phyloP scores from a whole-genome alignment of 140 eudicot species.

The Stevia rebaudiana region DNA sequence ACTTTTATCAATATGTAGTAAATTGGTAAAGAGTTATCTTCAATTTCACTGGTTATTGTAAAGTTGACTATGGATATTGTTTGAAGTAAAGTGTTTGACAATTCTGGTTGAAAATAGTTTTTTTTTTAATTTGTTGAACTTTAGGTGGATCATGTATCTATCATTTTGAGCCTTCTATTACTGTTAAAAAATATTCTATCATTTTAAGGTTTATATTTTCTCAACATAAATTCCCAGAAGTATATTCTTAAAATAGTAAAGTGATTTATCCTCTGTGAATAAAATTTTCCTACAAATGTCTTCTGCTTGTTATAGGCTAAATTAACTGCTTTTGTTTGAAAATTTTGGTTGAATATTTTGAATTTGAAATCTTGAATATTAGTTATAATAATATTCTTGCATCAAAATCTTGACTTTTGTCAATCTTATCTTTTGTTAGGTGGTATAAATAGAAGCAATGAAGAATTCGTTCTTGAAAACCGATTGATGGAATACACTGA shows the following conservation, averaged over 20 bases:
- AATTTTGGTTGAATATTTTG: conserved; percentile 15
- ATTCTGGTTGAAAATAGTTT: background rate
- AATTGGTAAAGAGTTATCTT: background rate
- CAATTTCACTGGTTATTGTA: conserved; percentile 14
- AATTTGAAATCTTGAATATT: conserved; percentile 17
- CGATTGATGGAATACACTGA: conserved; percentile 23
- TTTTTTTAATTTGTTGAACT: background rate
- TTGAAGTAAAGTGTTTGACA: conserved; percentile 13
- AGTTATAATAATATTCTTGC: conserved; percentile 30
- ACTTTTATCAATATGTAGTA: conserved; percentile 7
- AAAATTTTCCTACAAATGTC: conserved; percentile 3
- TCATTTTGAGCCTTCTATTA: no score
- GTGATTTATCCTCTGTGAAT: background rate
- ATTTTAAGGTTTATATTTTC: background rate
- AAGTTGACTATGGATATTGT: conserved; percentile 10
- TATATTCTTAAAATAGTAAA: conserved; percentile 1
- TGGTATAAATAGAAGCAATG: conserved; percentile 22
- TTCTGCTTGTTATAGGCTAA: conserved; percentile 15
- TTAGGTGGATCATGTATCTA: conserved; percentile 17
- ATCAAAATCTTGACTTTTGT: conserved; percentile 36
- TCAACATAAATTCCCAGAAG: background rate
- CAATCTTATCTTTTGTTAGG: conserved; percentile 24
- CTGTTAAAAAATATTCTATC: no score
- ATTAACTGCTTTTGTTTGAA: conserved; percentile 32
- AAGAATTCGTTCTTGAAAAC: conserved; percentile 8